These are phyloP conservation scores for Trichothecium sympodiale DNA, from an alignment of 2,329 filamentous ascomycete genomes.

Conservation along the genomic window DNA sequence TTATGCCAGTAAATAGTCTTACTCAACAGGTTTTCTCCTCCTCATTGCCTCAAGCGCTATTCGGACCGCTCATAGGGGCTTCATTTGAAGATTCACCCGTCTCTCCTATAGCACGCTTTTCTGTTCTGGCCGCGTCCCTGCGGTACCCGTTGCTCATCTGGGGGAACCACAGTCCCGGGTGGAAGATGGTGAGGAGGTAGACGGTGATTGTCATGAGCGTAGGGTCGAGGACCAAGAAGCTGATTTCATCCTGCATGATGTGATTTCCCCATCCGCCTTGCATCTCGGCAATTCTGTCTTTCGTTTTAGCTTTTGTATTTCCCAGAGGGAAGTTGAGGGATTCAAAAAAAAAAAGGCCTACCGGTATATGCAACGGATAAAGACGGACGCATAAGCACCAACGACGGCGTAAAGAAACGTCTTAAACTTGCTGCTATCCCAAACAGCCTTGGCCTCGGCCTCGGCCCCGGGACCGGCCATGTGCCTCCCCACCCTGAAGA, in stretches of 20 bases:
- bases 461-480: constrained; percentile 19
- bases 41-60: neutral
- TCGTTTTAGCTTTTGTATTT: neutral
- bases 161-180: constrained; percentile 44
- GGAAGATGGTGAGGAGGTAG: constrained; percentile 37
- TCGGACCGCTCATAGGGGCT: neutral
- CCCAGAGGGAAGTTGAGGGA: neutral
- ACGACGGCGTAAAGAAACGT: constrained; percentile 31
- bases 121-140: constrained; percentile 3
- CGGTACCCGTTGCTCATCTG: constrained; percentile 30
- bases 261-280: constrained; percentile 51
- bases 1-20: neutral
- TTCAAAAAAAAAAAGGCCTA: constrained; percentile 16
- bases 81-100: constrained; percentile 1
- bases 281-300: constrained; percentile 47
- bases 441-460: constrained; percentile 22
- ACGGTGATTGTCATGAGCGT: constrained; percentile 39
- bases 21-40: neutral
- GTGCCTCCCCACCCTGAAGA: constrained; percentile 26
- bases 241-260: constrained; percentile 51
- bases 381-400: constrained; percentile 31
- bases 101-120: constrained; percentile 1
- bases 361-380: constrained; percentile 45
- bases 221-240: constrained; percentile 46
- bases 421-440: constrained; percentile 30